Conservation (phyloP, 768 basidiomycete species). For the Amanita pallidorosea region DNA sequence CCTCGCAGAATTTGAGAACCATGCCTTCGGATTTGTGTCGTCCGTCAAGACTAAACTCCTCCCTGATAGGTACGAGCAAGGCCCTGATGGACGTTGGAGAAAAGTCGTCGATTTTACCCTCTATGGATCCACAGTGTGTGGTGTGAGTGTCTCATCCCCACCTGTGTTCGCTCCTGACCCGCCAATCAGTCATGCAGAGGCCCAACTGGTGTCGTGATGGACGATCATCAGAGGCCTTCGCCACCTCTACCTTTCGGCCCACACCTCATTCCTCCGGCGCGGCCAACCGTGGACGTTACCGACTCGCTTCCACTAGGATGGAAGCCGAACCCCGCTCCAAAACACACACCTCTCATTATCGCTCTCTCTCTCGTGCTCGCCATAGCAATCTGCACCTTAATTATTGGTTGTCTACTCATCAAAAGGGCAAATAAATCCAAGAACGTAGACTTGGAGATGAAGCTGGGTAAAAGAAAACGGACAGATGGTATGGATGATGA, state of each 20-base stretch:
- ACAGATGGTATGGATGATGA: conserved; percentile 8
- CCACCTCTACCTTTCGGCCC: conserved; percentile 10
- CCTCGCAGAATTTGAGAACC: background rate
- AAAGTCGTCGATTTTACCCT: conserved; percentile 45
- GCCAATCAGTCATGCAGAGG: conserved; percentile 14
- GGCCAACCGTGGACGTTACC: conserved; percentile 17
- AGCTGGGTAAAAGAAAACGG: conserved; percentile 20
- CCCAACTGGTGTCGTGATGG: conserved; percentile 16
- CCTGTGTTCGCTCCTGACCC: background rate
- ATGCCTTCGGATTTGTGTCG: background rate
- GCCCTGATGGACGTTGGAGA: conserved; percentile 48
- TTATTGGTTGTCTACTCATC: conserved; percentile 54
- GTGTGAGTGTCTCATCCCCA: conserved; percentile 23
- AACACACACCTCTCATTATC: conserved; percentile 38
- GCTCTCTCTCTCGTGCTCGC: conserved; percentile 55
- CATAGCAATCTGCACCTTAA: conserved; percentile 46
- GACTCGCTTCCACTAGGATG: conserved; percentile 46
- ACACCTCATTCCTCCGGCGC: conserved; percentile 10
- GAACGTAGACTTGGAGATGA: conserved; percentile 44
- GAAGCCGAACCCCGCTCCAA: conserved; percentile 17
- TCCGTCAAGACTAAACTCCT: conserved; percentile 15
- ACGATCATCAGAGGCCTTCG: conserved; percentile 21
- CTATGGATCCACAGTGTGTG: conserved; percentile 60
- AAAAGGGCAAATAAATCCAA: conserved; percentile 27
- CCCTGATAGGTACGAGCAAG: conserved; percentile 45